Percentiles rank a stretch among this genome's conserved stretches.
Evolutionary conservation across 2,329 filamentous ascomycete species (phyloP).

Genomic region (Alternaria atra): DNA sequence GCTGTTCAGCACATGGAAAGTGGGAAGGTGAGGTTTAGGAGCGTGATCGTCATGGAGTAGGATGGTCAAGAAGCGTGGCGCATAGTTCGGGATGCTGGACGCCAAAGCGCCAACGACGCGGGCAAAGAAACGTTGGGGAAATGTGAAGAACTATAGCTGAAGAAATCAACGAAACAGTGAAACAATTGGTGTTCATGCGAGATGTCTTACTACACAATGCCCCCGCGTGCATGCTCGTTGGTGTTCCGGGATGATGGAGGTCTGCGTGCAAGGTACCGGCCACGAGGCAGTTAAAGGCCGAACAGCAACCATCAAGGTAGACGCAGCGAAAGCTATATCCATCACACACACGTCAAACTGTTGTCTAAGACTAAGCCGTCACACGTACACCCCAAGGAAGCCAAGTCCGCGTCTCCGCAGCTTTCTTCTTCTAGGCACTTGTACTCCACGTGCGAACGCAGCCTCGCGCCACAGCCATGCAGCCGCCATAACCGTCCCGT

Average conservation of each 20-base stretch:
- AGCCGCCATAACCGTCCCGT: slow-evolving; percentile 7
- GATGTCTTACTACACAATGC: not conserved
- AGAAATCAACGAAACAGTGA: slow-evolving; percentile 15
- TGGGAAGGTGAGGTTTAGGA: slow-evolving; percentile 61
- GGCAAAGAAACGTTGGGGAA: not conserved
- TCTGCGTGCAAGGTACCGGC: not conserved
- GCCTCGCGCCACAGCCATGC: slow-evolving; percentile 1
- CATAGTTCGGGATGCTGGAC: not conserved
- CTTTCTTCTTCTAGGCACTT: not conserved
- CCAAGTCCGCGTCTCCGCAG: not conserved
- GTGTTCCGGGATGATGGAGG: slow-evolving; percentile 9
- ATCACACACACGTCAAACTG: slow-evolving; percentile 1
- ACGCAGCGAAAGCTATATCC: slow-evolving; percentile 5
- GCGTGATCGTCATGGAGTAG: slow-evolving; percentile 60
- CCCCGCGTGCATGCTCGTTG: not conserved
- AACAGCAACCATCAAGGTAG: slow-evolving; percentile 6
- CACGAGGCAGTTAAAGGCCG: not conserved
- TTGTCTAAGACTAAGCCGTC: not conserved
- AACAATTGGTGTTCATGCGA: slow-evolving; percentile 19
- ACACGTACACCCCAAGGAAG: not conserved
- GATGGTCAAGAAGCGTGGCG: slow-evolving; percentile 1
- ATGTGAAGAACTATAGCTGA: slow-evolving; percentile 5
- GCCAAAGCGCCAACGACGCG: not conserved
- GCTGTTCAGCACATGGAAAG: slow-evolving; percentile 61
- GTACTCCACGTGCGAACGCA: slow-evolving; percentile 15